Percentiles rank a stretch among this genome's conserved stretches.
Conservation (phyloP, 2,329 filamentous ascomycete genomes). For the Helotiales sp. region DNA sequence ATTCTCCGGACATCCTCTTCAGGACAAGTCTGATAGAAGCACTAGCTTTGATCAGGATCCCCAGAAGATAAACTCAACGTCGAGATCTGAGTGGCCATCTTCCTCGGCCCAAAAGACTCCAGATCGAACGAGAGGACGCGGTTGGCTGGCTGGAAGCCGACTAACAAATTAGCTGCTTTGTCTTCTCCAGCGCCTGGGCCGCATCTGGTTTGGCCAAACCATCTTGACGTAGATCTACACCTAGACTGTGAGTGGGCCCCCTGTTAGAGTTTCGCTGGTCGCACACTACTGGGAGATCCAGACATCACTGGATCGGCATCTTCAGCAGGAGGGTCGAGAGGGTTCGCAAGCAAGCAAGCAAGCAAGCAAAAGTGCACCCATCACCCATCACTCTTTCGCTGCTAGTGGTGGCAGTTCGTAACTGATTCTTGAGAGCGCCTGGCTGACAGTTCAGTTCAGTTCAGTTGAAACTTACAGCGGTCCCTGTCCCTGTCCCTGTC, state of each 20-base stretch:
- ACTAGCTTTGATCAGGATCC: slow-evolving; percentile 9
- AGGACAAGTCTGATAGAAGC: slow-evolving; percentile 7
- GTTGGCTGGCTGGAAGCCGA: slow-evolving; percentile 18
- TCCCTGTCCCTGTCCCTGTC: not conserved
- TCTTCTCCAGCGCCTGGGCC: slow-evolving; percentile 13
- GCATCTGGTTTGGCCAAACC: slow-evolving; percentile 18
- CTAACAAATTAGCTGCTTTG: slow-evolving; percentile 7
- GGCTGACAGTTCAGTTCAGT: not conserved
- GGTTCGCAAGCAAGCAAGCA: not conserved
- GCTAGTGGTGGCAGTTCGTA: too few relatives aligned
- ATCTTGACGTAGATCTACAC: slow-evolving; percentile 29
- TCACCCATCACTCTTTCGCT: not conserved
- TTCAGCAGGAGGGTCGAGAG: not conserved
- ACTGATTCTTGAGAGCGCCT: not conserved
- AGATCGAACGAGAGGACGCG: slow-evolving; percentile 13
- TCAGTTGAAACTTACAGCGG: not conserved
- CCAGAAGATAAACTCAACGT: not conserved
- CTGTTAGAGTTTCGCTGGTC: slow-evolving; percentile 18
- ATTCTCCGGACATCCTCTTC: slow-evolving; percentile 17
- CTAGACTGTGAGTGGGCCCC: slow-evolving; percentile 16
- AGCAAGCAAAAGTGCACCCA: slow-evolving; percentile 5
- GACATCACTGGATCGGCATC: slow-evolving; percentile 25
- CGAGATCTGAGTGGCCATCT: slow-evolving; percentile 26
- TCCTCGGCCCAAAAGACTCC: slow-evolving; percentile 23
- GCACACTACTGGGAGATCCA: slow-evolving; percentile 25